Percentiles rank a stretch among this genome's conserved stretches.
Evolutionary conservation across 441 rosid genomes (phyloP).

Genomic region (Theobroma grandiflorum): DNA sequence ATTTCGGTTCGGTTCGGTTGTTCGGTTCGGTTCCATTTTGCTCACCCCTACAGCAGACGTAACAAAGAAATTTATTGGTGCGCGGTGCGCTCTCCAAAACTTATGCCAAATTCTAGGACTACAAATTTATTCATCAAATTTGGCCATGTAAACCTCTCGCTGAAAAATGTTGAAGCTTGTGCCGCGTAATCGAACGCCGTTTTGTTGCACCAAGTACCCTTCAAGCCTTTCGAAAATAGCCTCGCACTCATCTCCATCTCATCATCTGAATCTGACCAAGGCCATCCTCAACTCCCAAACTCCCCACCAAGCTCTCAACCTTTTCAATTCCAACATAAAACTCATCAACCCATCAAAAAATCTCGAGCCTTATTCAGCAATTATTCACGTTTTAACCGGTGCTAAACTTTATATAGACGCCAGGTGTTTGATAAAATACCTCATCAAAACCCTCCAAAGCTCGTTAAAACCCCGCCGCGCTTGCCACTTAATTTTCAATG

Average conservation of each 20-base stretch:
- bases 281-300: slow-evolving; percentile 48
- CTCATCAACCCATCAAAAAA: slow-evolving; percentile 36
- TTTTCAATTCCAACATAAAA: slow-evolving; percentile 43
- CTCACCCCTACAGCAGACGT: too few relatives aligned
- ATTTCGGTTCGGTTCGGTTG: too few relatives aligned
- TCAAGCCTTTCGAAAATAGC: slow-evolving; percentile 20
- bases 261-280: slow-evolving; percentile 32
- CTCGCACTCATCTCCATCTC: slow-evolving; percentile 28
- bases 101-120: not conserved
- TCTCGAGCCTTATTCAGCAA: slow-evolving; percentile 43
- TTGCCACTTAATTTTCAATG: slow-evolving; percentile 46
- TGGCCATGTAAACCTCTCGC: not conserved
- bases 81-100: not conserved
- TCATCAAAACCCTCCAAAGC: slow-evolving; percentile 50
- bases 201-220: not conserved
- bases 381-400: slow-evolving; percentile 42
- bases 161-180: slow-evolving; percentile 41
- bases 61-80: not conserved
- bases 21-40: too few relatives aligned
- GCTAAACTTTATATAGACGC: slow-evolving; percentile 53
- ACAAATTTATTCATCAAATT: not conserved
- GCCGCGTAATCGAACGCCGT: slow-evolving; percentile 31
- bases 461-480: slow-evolving; percentile 40
- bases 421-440: slow-evolving; percentile 75
- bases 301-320: slow-evolving; percentile 49